phyloP scores from a whole-genome alignment of 768 basidiomycete species.

The Hortiboletus campestris region DNA sequence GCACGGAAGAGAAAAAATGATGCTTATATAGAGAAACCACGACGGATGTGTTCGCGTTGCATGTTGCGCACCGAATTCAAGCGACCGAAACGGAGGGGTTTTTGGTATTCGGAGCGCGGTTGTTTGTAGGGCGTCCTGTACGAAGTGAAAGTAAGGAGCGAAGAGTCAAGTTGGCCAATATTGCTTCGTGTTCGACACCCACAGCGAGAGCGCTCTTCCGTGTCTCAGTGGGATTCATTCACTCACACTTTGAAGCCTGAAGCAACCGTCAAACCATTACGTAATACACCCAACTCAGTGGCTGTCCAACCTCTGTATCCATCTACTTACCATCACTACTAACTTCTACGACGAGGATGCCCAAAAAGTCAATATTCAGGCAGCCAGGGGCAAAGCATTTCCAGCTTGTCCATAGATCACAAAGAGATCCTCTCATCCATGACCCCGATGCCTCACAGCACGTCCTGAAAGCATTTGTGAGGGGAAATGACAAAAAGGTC shows the following conservation, averaged over 20 bases:
- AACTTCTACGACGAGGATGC: constrained; percentile 45
- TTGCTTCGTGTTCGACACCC: constrained; percentile 19
- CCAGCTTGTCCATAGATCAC: constrained; percentile 95
- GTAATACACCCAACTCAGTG: constrained; percentile 20
- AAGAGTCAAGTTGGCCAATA: constrained; percentile 7
- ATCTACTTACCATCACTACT: too few relatives aligned
- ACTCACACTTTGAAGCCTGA: constrained; percentile 14
- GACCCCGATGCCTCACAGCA: constrained; percentile 86
- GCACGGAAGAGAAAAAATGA: constrained; percentile 27
- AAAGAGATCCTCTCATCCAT: constrained; percentile 92
- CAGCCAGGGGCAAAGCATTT: constrained; percentile 90
- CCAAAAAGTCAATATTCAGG: constrained; percentile 84
- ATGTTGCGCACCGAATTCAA: constrained; percentile 30
- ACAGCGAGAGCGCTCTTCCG: constrained; percentile 17
- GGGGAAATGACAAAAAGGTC: constrained; percentile 71
- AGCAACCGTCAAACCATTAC: constrained; percentile 30
- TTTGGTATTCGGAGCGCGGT: not conserved
- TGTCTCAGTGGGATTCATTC: constrained; percentile 22
- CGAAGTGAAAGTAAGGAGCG: constrained; percentile 2
- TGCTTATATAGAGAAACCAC: constrained; percentile 91
- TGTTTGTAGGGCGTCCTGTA: not conserved
- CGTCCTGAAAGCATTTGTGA: constrained; percentile 82
- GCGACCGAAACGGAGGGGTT: not conserved
- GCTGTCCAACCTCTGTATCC: not conserved
- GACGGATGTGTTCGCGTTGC: constrained; percentile 75